A percentile compares a stretch with the other conserved stretches of the same genome.
These are phyloP conservation scores for Pseudogymnoascus sp. DNA, from an alignment of 2,329 filamentous ascomycete genomes.

Conservation along the genomic window DNA sequence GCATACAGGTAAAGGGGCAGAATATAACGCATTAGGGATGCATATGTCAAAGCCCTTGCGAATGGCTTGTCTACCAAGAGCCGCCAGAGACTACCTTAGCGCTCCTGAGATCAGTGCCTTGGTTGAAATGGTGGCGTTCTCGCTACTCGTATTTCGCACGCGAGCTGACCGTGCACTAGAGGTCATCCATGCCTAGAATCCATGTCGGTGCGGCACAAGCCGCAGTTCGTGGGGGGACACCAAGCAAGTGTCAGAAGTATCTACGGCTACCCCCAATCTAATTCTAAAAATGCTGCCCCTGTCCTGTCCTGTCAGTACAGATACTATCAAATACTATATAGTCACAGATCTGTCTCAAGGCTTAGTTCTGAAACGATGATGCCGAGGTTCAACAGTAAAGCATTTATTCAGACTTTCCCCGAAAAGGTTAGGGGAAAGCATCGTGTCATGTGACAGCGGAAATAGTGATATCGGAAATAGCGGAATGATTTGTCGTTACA, in stretches of 20 bases:
- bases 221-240: no score
- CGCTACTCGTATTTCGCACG: no score
- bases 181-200: not conserved
- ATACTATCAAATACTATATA: not conserved
- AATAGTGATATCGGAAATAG: not conserved
- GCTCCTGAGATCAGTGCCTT: no score
- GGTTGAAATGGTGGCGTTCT: no score
- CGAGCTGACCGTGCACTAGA: no score
- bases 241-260: not conserved
- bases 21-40: no score
- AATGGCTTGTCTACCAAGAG: no score
- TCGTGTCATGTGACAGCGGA: not conserved
- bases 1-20: no score
- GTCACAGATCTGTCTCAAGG: not conserved
- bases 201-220: not conserved
- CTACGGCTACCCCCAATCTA: not conserved
- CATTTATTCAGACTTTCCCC: not conserved
- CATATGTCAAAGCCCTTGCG: no score
- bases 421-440: not conserved
- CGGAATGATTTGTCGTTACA: not conserved
- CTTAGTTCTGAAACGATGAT: not conserved
- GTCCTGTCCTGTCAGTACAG: no score
- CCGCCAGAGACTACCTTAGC: no score
- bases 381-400: not conserved
- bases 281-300: not conserved